Evolutionary conservation across 2,329 filamentous ascomycete species (phyloP).

Genomic region (Xylariaceae sp.): DNA sequence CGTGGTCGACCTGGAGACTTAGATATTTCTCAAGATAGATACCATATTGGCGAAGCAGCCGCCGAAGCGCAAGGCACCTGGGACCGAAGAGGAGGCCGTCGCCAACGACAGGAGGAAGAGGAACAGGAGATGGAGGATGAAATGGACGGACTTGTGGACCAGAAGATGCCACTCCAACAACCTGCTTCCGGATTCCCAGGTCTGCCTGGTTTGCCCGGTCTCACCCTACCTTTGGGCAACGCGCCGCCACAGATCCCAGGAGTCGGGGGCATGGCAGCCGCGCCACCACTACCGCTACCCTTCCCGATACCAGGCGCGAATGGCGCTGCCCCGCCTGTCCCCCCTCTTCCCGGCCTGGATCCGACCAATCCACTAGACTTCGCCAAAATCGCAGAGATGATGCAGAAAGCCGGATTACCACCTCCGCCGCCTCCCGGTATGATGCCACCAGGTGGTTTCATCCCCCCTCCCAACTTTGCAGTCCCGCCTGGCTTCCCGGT

Average conservation of each 20-base stretch:
- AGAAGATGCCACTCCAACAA: constrained; percentile 69
- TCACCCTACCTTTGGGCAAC: constrained; percentile 38
- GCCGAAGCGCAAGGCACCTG: constrained; percentile 95
- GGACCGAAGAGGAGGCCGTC: constrained; percentile 74
- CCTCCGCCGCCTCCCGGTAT: constrained; percentile 56
- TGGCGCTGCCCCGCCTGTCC: constrained; percentile 37
- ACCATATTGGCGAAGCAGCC: constrained; percentile 90
- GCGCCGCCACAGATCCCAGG: constrained; percentile 35
- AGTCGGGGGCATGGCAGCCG: constrained; percentile 28
- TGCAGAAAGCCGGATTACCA: constrained; percentile 62
- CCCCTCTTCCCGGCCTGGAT: constrained; percentile 53
- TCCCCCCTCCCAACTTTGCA: constrained; percentile 44
- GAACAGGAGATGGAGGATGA: constrained; percentile 93
- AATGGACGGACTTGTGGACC: constrained; percentile 86
- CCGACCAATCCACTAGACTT: constrained; percentile 60
- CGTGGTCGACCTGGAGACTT: constrained; percentile 82
- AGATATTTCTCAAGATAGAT: constrained; percentile 84
- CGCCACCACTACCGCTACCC: constrained; percentile 47
- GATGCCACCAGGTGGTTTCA: constrained; percentile 42
- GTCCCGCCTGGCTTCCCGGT: constrained; percentile 37
- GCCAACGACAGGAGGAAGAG: constrained; percentile 84
- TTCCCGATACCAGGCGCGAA: constrained; percentile 46
- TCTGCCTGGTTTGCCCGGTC: constrained; percentile 55
- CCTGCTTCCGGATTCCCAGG: constrained; percentile 50
- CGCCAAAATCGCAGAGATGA: constrained; percentile 60